phyloP scores from a whole-genome alignment of 176 grass and related monocot species.

The Phyllostachys edulis region DNA sequence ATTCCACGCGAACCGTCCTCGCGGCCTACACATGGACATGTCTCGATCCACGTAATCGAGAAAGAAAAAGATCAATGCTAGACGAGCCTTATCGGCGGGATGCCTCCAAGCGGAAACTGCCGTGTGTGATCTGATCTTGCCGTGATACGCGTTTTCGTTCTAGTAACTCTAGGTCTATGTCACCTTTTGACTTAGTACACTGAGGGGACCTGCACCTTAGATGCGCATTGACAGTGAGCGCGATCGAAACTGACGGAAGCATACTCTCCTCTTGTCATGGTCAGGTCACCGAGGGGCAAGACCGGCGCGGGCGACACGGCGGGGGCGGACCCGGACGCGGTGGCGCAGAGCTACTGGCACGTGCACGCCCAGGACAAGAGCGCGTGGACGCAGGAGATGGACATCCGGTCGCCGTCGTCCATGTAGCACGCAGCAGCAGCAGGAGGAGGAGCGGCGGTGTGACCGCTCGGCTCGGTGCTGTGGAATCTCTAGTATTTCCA shows the following conservation, averaged over 20 bases:
- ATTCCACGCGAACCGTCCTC: not conserved
- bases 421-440: slow-evolving; percentile 16
- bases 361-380: slow-evolving; percentile 76
- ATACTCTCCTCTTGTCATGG: not conserved
- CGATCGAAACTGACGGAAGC: not conserved
- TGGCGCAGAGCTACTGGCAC: slow-evolving; percentile 92
- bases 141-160: not conserved
- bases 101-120: not conserved
- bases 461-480: too few species aligned
- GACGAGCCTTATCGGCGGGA: not conserved
- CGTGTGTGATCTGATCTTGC: not conserved
- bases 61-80: not conserved
- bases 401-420: slow-evolving; percentile 55
- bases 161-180: too few species aligned
- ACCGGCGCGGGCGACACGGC: not conserved
- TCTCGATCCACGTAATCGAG: not conserved
- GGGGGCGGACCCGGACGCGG: slow-evolving; percentile 68
- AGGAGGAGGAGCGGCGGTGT: not conserved
- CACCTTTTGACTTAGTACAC: too few species aligned
- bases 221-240: not conserved
- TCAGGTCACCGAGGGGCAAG: slow-evolving; percentile 46
- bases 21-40: not conserved
- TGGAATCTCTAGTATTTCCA: not conserved
- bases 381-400: slow-evolving; percentile 94
- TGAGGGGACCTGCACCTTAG: too few species aligned